phyloP scores from a whole-genome alignment of 1,139 yeast genomes.

The Pichia norvegensis region DNA sequence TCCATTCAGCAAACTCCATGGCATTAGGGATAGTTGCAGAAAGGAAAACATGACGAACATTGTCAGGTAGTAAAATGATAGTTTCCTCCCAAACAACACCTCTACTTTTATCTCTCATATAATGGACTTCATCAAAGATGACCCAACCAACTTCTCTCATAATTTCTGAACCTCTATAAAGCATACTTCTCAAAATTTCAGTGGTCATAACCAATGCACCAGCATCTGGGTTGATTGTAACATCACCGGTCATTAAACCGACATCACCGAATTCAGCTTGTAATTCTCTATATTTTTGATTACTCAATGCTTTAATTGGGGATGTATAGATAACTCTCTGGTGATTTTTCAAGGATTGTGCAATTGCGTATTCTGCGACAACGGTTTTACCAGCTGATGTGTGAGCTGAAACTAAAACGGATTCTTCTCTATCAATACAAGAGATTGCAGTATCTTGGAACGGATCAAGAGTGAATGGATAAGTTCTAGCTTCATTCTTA shows the following conservation, averaged over 20 bases:
- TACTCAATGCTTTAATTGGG: slow-evolving; percentile 93
- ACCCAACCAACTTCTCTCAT: slow-evolving; percentile 97
- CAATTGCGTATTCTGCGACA: slow-evolving; percentile 97
- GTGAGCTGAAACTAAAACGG: slow-evolving; percentile 97
- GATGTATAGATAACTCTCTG: slow-evolving; percentile 95
- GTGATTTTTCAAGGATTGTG: slow-evolving; percentile 81
- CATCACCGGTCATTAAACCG: slow-evolving; percentile 96
- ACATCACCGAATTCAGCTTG: slow-evolving; percentile 80
- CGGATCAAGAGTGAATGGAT: slow-evolving; percentile 91
- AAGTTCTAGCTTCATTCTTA: slow-evolving; percentile 65
- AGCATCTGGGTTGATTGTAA: slow-evolving; percentile 95
- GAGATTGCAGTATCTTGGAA: slow-evolving; percentile 96
- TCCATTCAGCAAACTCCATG: slow-evolving; percentile 97
- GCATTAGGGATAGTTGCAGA: slow-evolving; percentile 98
- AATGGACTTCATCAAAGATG: slow-evolving; percentile 95
- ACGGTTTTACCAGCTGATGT: slow-evolving; percentile 89
- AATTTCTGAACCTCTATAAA: slow-evolving; percentile 91
- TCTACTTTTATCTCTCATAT: slow-evolving; percentile 91
- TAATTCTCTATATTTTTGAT: slow-evolving; percentile 91
- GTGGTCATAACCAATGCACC: slow-evolving; percentile 97
- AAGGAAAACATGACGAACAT: slow-evolving; percentile 76
- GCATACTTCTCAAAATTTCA: slow-evolving; percentile 89
- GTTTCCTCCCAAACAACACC: slow-evolving; percentile 99
- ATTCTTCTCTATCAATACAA: slow-evolving; percentile 93
- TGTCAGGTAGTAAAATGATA: slow-evolving; percentile 92